Percentiles rank a stretch among this genome's conserved stretches.
Conservation (phyloP, 768 basidiomycete genomes). For the Suillus paluster region DNA sequence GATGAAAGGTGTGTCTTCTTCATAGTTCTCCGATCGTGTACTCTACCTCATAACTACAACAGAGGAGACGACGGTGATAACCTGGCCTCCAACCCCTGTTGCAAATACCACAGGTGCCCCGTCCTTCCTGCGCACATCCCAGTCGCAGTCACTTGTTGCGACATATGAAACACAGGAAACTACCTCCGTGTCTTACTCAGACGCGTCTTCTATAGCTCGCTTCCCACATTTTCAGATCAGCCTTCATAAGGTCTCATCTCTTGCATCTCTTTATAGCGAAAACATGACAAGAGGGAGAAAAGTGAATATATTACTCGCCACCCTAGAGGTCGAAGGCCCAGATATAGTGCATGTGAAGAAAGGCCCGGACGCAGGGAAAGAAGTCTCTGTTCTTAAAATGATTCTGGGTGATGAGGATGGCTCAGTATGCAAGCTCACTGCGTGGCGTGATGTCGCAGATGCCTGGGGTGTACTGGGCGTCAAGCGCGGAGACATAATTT, state of each 20-base stretch:
- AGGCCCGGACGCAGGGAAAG: constrained; percentile 70
- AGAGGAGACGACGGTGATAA: constrained; percentile 57
- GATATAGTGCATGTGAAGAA: constrained; percentile 69
- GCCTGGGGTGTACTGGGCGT: constrained; percentile 61
- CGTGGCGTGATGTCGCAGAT: constrained; percentile 80
- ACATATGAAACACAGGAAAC: constrained; percentile 50
- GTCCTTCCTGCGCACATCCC: constrained; percentile 33
- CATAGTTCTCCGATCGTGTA: constrained; percentile 4
- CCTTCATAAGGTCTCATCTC: constrained; percentile 58
- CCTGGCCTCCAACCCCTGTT: constrained; percentile 58
- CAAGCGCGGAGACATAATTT: constrained; percentile 74
- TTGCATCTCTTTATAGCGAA: constrained; percentile 42
- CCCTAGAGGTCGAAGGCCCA: constrained; percentile 79
- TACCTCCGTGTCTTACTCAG: constrained; percentile 59
- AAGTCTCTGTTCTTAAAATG: constrained; percentile 69
- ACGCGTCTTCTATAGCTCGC: constrained; percentile 69
- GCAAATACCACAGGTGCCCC: constrained; percentile 24
- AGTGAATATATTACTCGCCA: constrained; percentile 63
- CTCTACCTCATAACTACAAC: constrained; percentile 13
- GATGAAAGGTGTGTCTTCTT: constrained; percentile 5
- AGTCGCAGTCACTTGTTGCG: constrained; percentile 23
- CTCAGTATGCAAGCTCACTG: constrained; percentile 69
- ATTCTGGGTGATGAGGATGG: constrained; percentile 78
- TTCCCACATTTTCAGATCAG: constrained; percentile 81
- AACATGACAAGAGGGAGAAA: constrained; percentile 43